A percentile compares a stretch with the other conserved stretches of the same genome.
Evolutionary conservation across 2,329 filamentous ascomycete genomes (phyloP).

Genomic region (Madurella fahalii): DNA sequence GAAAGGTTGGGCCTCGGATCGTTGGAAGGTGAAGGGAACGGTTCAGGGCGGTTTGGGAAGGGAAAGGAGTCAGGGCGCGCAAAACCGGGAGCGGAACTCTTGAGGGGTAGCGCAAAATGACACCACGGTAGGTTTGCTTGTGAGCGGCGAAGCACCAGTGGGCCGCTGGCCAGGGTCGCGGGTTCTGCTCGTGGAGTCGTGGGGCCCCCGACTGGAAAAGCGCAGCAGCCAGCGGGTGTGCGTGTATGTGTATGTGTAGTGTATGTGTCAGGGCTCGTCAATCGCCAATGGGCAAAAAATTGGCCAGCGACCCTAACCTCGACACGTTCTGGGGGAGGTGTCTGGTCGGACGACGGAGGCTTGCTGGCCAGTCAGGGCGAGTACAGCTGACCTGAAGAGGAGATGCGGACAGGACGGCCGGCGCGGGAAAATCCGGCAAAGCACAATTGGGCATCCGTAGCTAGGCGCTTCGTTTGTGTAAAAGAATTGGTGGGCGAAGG

Average conservation of each 20-base stretch:
- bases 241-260: background rate
- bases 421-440: background rate
- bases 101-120: constrained; percentile 17
- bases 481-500: background rate
- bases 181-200: constrained; percentile 19
- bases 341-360: background rate
- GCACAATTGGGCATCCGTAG: background rate
- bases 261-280: constrained; percentile 5
- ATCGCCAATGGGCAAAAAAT: constrained; percentile 9
- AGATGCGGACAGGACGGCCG: background rate
- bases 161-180: constrained; percentile 11
- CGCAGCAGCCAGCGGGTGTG: background rate
- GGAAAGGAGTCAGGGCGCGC: constrained; percentile 7
- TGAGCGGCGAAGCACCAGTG: constrained; percentile 14
- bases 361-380: constrained; percentile 1
- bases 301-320: no score
- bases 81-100: constrained; percentile 9
- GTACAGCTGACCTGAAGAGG: background rate
- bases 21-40: background rate
- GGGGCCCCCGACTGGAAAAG: constrained; percentile 9
- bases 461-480: background rate
- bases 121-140: constrained; percentile 6
- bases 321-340: background rate
- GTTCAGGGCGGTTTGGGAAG: constrained; percentile 9
- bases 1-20: constrained; percentile 2